Conservation (phyloP, 2,329 filamentous ascomycete genomes). For the Tolypocladium tropicale region DNA sequence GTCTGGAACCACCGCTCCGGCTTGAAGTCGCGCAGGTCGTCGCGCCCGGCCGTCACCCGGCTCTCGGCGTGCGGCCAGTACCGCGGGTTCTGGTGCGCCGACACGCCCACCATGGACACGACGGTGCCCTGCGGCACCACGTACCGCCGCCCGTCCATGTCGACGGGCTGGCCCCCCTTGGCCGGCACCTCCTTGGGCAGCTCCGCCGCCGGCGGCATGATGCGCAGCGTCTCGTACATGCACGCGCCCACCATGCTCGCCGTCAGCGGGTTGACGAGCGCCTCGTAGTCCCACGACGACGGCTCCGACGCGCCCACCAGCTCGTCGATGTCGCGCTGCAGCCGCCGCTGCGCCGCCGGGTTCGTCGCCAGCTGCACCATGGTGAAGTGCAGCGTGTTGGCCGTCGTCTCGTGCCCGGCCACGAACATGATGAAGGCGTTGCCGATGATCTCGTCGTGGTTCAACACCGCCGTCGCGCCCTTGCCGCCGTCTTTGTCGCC, state of each 20-base stretch:
- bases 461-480: conserved; percentile 28
- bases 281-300: conserved; percentile 60
- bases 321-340: conserved; percentile 60
- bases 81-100: conserved; percentile 56
- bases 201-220: conserved; percentile 59
- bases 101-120: conserved; percentile 45
- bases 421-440: conserved; percentile 61
- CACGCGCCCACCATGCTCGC: conserved; percentile 62
- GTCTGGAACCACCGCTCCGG: conserved; percentile 62
- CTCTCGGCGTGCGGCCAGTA: conserved; percentile 54
- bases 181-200: conserved; percentile 57
- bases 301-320: conserved; percentile 51
- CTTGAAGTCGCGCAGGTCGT: conserved; percentile 57
- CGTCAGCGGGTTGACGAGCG: conserved; percentile 53
- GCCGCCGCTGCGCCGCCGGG: conserved; percentile 48
- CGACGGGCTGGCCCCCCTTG: conserved; percentile 43
- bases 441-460: conserved; percentile 57
- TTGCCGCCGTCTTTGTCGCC: conserved; percentile 6
- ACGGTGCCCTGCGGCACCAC: conserved; percentile 45
- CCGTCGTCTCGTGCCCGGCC: conserved; percentile 74
- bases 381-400: conserved; percentile 63
- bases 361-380: conserved; percentile 58
- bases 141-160: conserved; percentile 45
- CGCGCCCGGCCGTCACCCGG: conserved; percentile 26
- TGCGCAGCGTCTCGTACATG: conserved; percentile 66